phyloP scores from a whole-genome alignment of 305 asterid species.

The Coffea humblotiana region DNA sequence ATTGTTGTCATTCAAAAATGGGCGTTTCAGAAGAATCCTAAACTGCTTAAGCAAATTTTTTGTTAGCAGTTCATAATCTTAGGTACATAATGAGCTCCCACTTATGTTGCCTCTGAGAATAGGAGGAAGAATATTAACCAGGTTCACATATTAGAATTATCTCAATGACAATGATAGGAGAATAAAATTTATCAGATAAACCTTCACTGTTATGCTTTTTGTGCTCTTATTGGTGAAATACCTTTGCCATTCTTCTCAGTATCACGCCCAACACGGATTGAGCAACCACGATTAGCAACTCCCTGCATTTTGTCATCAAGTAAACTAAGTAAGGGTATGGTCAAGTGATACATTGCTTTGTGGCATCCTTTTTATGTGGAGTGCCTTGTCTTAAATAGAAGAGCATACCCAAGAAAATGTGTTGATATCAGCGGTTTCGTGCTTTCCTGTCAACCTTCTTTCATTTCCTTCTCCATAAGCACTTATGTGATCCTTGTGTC shows the following conservation, averaged over 20 bases:
- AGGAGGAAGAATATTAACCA: not conserved
- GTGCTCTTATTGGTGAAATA: constrained; percentile 16
- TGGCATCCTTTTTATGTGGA: not conserved
- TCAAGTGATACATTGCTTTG: not conserved
- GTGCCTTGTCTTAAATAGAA: not conserved
- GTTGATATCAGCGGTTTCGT: constrained; percentile 86
- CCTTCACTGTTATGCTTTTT: not conserved
- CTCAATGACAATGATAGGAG: not conserved
- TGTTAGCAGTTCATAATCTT: not conserved
- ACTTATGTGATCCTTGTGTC: constrained; percentile 87
- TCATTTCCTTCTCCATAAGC: constrained; percentile 99
- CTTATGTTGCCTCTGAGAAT: not conserved
- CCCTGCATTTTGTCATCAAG: constrained; percentile 52
- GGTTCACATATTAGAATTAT: not conserved
- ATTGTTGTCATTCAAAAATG: not conserved
- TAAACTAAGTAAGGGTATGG: not conserved
- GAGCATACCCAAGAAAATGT: constrained; percentile 78
- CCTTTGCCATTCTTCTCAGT: constrained; percentile 94
- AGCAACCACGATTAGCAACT: constrained; percentile 97
- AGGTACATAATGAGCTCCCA: not conserved
- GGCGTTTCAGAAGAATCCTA: not conserved
- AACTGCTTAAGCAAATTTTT: not conserved
- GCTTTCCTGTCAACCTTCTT: constrained; percentile 95
- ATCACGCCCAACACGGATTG: constrained; percentile 99
- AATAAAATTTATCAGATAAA: not conserved